Base-by-base conservation (phyloP, 495 filamentous ascomycete species). In the Talaromyces stipitatus region DNA sequence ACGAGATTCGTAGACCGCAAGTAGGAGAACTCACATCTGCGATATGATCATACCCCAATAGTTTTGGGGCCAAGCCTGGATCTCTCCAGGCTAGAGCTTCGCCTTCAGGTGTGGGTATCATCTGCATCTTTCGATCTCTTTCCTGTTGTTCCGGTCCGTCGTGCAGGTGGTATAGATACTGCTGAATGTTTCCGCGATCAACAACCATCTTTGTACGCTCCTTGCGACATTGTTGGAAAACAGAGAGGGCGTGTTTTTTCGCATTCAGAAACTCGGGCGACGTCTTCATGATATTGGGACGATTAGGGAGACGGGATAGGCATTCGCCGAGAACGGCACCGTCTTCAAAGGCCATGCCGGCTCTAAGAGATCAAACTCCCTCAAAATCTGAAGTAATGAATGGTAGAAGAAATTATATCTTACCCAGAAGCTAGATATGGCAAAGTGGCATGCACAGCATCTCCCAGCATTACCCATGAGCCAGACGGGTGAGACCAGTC, bases 391-490 rank as follows among this genome's bases (percentile, higher is more conserved):
- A n/a, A n/a, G n/a, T n/a, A n/a, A n/a, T n/a, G n/a, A n/a, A n/a
- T n/a, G n/a, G 8, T 33, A 11, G 14, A 14, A 29, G 8, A 24
- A 30, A 10, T n/a, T n/a, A n/a, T n/a, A 5, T 29, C 57, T n/a
- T 66, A 73, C 69, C 71, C 71, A 2, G 69, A 72, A 23, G 76
- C 77, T 3, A 85, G 64, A 66, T 86, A 86, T 3, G 84, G 84
- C 1, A 86, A 67, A 11, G 82, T 84, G 12, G 84, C 81, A 55
- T 87, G 84, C n/a, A 81, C 81, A 4, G 84, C 74, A 61, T 86
- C 84, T 8, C 83, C 84, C 20, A 85, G 64, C 66, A 87, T 74
- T 7, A 81, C 77, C 82, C 83, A 64, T 63, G 77, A 24, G 59
- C 79, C 55, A 62, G 72, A 71, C 1, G 78, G 67, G 56, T 83